Evolutionary conservation across 257 asterid genomes (phyloP), one percentile per base, ranked within the genome.

Genomic region (Jacaranda mimosifolia): DNA sequence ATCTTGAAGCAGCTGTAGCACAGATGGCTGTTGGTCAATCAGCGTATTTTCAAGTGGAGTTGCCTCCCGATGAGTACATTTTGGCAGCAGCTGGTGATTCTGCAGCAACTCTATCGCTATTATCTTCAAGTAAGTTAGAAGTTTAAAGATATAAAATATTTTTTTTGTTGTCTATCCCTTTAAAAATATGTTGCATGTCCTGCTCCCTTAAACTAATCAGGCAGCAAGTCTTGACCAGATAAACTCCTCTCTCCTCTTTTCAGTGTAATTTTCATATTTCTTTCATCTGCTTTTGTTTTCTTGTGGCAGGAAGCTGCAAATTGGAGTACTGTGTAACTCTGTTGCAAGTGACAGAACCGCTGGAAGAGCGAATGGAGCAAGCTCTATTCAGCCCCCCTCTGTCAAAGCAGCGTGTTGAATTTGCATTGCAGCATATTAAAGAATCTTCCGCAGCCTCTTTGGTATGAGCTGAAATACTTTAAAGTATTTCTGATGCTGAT

Each of bases 351-450:
- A 90, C 96, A 3, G 97, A 87, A 72, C 98, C 97, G 53, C 66
- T 91, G 82, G 99, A 95, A 88, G 99, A 95, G 70, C 89, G 97
- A 81, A 89, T 93, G 93, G 99, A 95, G 83, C 96, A 91, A 88
- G 99, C 99, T 53, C 87, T 84, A 9, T 91, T 94, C 80, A 90
- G 89, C 70, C 98, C 98, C 35, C 92, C 98, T 77, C 83, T 94
- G n/a, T 91, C 98, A 70, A 91, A 89, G 82, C 98, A 91, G 83
- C 97, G 98, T 57, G 97, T 94, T 76, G 97, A 94, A 84, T 93
- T 86, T 80, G 98, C 97, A 15, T 67, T 95, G 64, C 90, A 84
- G 80, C 94, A 84, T 77, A 95, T 95, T 62, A 86, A 83, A 80
- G 87, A 87, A 78, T 91, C 97, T 69, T 77, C 89, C 59, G 98